Conservation (phyloP, 345 rosid genomes). For the Corchorus olitorius region DNA sequence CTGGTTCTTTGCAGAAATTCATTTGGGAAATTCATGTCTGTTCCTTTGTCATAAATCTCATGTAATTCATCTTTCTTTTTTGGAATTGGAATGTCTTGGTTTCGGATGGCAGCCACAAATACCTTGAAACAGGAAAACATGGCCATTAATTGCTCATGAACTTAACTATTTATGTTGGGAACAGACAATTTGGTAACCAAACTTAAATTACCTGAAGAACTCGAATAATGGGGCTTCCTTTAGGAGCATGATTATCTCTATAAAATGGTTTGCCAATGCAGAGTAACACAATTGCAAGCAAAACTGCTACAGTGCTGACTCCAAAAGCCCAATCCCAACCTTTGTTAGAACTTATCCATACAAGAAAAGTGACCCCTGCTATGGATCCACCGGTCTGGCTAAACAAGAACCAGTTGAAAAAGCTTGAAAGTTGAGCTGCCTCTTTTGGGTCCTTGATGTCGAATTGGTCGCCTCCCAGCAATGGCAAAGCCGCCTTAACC, state of each 20-base stretch:
- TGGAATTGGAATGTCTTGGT: slow-evolving; percentile 44
- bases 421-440: slow-evolving; percentile 47
- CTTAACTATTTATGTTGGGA: background rate
- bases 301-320: slow-evolving; percentile 32
- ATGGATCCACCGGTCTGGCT: slow-evolving; percentile 52
- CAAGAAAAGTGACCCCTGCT: slow-evolving; percentile 49
- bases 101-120: slow-evolving; percentile 47
- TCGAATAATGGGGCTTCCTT: slow-evolving; percentile 53
- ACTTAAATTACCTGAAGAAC: slow-evolving; percentile 47
- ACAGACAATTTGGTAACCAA: background rate
- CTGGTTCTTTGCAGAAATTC: slow-evolving; percentile 53
- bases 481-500: slow-evolving; percentile 54
- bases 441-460: slow-evolving; percentile 49
- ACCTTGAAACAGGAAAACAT: slow-evolving; percentile 22
- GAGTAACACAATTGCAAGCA: slow-evolving; percentile 31
- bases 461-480: slow-evolving; percentile 68
- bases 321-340: slow-evolving; percentile 64
- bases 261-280: slow-evolving; percentile 54
- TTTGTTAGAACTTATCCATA: slow-evolving; percentile 48
- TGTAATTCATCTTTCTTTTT: slow-evolving; percentile 44
- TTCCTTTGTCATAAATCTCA: slow-evolving; percentile 48
- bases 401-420: slow-evolving; percentile 63
- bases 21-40: slow-evolving; percentile 13
- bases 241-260: slow-evolving; percentile 39
- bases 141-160: background rate